These are phyloP conservation scores for Diplocarpon rosae DNA, from an alignment of 2,329 filamentous ascomycete species.

Conservation along the genomic window DNA sequence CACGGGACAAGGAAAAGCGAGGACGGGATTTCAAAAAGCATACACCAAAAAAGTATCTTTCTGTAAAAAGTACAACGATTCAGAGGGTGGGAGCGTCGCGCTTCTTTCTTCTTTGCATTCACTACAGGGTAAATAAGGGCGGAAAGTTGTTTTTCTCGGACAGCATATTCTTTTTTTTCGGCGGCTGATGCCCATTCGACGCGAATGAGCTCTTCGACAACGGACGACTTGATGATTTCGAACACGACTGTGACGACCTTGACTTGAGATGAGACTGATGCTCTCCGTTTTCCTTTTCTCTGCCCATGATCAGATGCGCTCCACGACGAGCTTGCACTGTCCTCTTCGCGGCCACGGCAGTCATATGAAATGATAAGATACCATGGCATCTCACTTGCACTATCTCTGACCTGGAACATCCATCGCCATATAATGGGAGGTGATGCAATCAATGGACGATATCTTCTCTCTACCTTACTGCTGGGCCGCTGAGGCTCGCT, in stretches of 20 bases:
- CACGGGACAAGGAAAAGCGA: constrained; percentile 1
- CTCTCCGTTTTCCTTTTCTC: not conserved
- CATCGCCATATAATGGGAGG: too few species aligned
- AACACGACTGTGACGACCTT: constrained; percentile 1
- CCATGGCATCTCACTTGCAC: too few species aligned
- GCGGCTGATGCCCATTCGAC: not conserved
- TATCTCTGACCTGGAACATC: too few species aligned
- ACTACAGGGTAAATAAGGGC: constrained; percentile 5
- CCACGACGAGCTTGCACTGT: not conserved
- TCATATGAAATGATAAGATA: too few species aligned
- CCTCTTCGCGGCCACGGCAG: not conserved
- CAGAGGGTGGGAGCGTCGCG: not conserved
- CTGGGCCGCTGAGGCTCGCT: too few species aligned
- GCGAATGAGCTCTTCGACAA: not conserved
- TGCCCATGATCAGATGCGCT: not conserved
- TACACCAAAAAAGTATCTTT: constrained; percentile 1
- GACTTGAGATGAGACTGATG: not conserved
- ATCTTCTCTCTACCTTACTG: too few species aligned
- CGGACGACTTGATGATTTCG: not conserved
- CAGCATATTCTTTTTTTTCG: not conserved
- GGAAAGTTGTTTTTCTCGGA: not conserved
- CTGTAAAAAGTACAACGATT: constrained; percentile 10
- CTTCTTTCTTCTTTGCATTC: not conserved
- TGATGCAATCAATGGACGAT: too few species aligned
- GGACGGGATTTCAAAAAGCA: not conserved